A percentile compares a stretch with the other conserved stretches of the same genome.
These are phyloP conservation scores for Colletotrichum lindemuthianum DNA, from an alignment of 2,329 filamentous ascomycete genomes.

Conservation along the genomic window DNA sequence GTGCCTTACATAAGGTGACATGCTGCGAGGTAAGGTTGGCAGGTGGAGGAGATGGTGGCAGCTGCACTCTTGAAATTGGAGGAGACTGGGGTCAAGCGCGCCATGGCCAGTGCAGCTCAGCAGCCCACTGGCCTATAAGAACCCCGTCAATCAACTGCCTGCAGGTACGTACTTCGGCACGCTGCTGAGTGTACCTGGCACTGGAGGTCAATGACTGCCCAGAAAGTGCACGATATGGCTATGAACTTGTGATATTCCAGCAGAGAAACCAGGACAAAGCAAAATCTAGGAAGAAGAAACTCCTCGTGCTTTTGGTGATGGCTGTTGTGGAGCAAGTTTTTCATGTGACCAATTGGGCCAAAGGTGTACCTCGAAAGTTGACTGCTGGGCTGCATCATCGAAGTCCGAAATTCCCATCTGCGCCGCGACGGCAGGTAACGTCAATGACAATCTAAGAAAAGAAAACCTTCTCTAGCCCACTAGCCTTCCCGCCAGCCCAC, in stretches of 20 bases:
- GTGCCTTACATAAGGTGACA: too few relatives aligned
- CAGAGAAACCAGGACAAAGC: too few relatives aligned
- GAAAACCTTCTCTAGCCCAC: conserved; percentile 6
- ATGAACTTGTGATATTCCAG: too few relatives aligned
- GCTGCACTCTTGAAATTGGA: too few relatives aligned
- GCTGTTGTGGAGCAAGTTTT: too few relatives aligned
- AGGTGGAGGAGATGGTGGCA: too few relatives aligned
- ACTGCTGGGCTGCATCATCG: conserved; percentile 31
- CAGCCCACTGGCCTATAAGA: conserved; percentile 3
- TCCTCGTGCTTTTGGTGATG: too few relatives aligned
- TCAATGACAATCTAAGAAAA: conserved; percentile 7
- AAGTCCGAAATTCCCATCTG: conserved; percentile 25
- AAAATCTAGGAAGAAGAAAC: too few relatives aligned
- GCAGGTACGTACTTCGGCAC: conserved; percentile 13
- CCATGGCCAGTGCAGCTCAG: not conserved
- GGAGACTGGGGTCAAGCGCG: not conserved
- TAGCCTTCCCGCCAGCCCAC: not conserved
- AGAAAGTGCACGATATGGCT: too few relatives aligned
- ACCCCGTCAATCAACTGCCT: not conserved
- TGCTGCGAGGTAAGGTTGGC: not conserved
- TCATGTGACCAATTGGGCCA: too few relatives aligned
- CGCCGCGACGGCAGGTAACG: conserved; percentile 2
- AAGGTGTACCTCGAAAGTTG: not conserved
- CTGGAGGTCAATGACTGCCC: too few relatives aligned
- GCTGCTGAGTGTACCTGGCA: conserved; percentile 6